Conservation (phyloP, 805 yeast genomes). For the Clavispora vitiphila region DNA sequence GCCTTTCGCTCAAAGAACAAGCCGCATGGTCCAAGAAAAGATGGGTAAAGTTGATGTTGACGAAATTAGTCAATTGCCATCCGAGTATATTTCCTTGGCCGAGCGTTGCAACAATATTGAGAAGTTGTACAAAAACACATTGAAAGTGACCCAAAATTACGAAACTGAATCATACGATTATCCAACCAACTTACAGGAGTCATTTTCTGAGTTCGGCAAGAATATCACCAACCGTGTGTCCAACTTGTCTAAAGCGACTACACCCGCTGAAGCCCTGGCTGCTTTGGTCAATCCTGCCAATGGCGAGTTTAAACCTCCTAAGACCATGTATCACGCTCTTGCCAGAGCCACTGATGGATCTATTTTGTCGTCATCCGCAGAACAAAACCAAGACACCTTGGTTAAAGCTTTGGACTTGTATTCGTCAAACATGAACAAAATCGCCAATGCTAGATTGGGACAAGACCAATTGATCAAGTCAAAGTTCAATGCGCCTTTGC, state of each 20-base stretch:
- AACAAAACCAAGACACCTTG: constrained; percentile 43
- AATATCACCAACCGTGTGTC: constrained; percentile 58
- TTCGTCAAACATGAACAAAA: constrained; percentile 64
- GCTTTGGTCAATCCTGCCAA: constrained; percentile 44
- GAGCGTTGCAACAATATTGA: constrained; percentile 37
- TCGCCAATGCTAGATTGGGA: constrained; percentile 77
- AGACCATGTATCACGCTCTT: constrained; percentile 78
- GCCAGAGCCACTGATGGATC: constrained; percentile 67
- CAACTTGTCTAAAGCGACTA: constrained; percentile 64
- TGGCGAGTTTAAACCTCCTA: constrained; percentile 56
- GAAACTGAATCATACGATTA: constrained; percentile 80
- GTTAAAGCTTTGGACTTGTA: constrained; percentile 61
- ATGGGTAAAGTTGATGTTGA: constrained; percentile 65
- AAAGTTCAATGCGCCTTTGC: constrained; percentile 64
- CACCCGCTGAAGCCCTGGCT: constrained; percentile 80
- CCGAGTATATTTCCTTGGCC: constrained; percentile 59
- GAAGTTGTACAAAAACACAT: constrained; percentile 36
- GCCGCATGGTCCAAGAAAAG: constrained; percentile 71
- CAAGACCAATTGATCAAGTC: constrained; percentile 72
- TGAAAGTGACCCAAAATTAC: constrained; percentile 46
- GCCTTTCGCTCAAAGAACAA: constrained; percentile 77
- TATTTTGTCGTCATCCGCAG: constrained; percentile 35
- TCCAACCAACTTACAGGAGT: constrained; percentile 70
- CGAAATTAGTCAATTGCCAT: constrained; percentile 74
- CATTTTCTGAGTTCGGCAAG: constrained; percentile 69